These are phyloP conservation scores for Chlamydomonas sp. DNA, from an alignment of 139 green algal genomes.

Conservation along the genomic window DNA sequence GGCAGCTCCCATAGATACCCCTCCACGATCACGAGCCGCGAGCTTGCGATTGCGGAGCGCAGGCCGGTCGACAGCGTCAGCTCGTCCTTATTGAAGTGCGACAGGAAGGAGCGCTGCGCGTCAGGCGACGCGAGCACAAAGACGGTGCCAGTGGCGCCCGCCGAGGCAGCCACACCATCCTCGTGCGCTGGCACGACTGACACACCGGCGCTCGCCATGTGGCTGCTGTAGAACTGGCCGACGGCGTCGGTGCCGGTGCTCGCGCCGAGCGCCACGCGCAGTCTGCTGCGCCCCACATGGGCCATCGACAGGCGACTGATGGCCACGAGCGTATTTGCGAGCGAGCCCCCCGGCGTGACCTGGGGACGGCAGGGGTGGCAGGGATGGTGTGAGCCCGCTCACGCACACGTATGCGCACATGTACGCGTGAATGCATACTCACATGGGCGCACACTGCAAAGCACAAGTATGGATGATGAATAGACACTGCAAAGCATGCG, in stretches of 20 bases:
- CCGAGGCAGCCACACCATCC: too few species aligned
- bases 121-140: conserved; percentile 86
- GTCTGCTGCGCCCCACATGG: conserved; percentile 4
- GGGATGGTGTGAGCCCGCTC: too few species aligned
- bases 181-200: conserved; percentile 26
- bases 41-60: conserved; percentile 36
- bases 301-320: conserved; percentile 52
- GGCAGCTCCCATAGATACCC: conserved; percentile 66
- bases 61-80: conserved; percentile 26
- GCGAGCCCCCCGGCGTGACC: conserved; percentile 71
- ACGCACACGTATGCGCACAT: too few species aligned
- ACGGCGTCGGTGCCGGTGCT: conserved; percentile 56
- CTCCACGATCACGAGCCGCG: not conserved
- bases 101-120: conserved; percentile 85
- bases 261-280: conserved; percentile 66
- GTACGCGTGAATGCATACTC: too few species aligned
- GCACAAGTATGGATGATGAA: not conserved
- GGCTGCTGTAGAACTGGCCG: conserved; percentile 61
- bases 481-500: not conserved
- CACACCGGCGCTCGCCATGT: conserved; percentile 54
- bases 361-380: too few species aligned
- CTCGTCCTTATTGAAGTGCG: conserved; percentile 49
- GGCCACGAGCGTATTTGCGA: conserved; percentile 85
- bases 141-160: conserved; percentile 65
- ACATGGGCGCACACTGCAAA: too few species aligned